Base-by-base conservation (phyloP, 1,284 basidiomycete genomes). In the Ustilago loliicola region DNA sequence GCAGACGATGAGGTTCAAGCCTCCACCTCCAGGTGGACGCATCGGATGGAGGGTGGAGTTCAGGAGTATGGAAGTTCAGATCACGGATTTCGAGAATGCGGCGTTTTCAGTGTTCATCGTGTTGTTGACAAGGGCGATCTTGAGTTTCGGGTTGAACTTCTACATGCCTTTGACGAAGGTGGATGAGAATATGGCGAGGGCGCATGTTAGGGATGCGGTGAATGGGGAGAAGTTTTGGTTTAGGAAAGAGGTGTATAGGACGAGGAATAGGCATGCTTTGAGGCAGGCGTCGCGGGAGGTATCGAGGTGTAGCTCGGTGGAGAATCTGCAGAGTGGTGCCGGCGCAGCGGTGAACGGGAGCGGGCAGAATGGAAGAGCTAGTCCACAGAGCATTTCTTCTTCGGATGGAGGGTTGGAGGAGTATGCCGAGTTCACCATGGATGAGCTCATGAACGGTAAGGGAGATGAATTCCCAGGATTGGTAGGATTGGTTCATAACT, bases 11-110 rank as follows among this genome's bases (percentile, higher is more conserved):
- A 91, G 97, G 34, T 99, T 99, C 90, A 99, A 99, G 87, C 97
- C 97, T 6, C 97, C 97, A 8, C 86, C 83, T 40, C 92, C 93
- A 1, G 92, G 94, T 66, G 95, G 94, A 1, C 86, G 91, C 21
- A 98, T 99, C 68, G 97, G 97, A 30, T 99, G 97, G 97, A 90
- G 97, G 50, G 96, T 99, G 21, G 97, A 99, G 87, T 99, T 99
- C 88, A 90, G 97, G 57, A 94, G 93, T 82, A 99, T 99, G 97
- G 97, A 99, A 87, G 94, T 99, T 2, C 97, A 99, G 86, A 91
- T 97, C 83, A 99, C 97, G 23, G 97, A 99, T 88, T 99, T 96
- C 86, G 97, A 99, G 88, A 99, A 99, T 86, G 97, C 97, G 0
- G 96, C 97, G 1, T 98, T 95, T 86, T 91, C 94, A 32, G 91